These are phyloP conservation scores for Penicilliopsis zonata DNA, from an alignment of 495 filamentous ascomycete genomes.

Conservation along the genomic window DNA sequence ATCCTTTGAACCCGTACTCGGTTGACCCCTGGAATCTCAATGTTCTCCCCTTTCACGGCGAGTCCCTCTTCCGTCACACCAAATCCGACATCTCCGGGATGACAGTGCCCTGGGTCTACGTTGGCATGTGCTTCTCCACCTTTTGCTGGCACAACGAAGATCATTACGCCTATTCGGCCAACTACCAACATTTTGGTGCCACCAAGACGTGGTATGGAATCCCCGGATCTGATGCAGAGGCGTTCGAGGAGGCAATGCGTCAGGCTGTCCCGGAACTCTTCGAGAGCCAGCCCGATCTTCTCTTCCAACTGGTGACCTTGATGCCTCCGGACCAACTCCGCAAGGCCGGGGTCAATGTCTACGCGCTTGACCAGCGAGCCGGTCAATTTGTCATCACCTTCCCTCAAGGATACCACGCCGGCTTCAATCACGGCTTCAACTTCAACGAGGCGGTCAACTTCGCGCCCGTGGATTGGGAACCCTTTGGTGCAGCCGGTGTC, in stretches of 20 bases:
- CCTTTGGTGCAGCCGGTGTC: conserved; percentile 77
- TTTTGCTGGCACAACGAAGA: conserved; percentile 99
- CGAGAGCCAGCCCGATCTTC: conserved; percentile 89
- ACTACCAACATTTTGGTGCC: conserved; percentile 97
- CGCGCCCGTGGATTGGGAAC: conserved; percentile 94
- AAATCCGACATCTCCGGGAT: conserved; percentile 99
- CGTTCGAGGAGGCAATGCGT: conserved; percentile 90
- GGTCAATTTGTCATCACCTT: conserved; percentile 96
- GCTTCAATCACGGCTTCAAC: conserved; percentile 96
- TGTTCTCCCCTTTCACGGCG: conserved; percentile 77
- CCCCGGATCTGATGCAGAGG: conserved; percentile 81
- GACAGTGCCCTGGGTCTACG: conserved; percentile 99
- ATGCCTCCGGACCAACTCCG: conserved; percentile 89
- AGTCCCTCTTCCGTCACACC: conserved; percentile 92
- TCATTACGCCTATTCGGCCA: conserved; percentile 94
- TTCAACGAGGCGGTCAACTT: conserved; percentile 99
- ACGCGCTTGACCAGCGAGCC: conserved; percentile 84
- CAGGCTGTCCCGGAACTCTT: conserved; percentile 94
- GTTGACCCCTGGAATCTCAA: conserved; percentile 95
- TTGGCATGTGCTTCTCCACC: conserved; percentile 99
- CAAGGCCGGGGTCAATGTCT: conserved; percentile 88
- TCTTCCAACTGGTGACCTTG: conserved; percentile 94
- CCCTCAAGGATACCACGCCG: conserved; percentile 83
- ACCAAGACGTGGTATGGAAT: conserved; percentile 99
- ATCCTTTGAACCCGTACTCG: conserved; percentile 75